These are phyloP conservation scores for Leishmania lainsoni DNA, from an alignment of 208 protist genomes.

Conservation along the genomic window DNA sequence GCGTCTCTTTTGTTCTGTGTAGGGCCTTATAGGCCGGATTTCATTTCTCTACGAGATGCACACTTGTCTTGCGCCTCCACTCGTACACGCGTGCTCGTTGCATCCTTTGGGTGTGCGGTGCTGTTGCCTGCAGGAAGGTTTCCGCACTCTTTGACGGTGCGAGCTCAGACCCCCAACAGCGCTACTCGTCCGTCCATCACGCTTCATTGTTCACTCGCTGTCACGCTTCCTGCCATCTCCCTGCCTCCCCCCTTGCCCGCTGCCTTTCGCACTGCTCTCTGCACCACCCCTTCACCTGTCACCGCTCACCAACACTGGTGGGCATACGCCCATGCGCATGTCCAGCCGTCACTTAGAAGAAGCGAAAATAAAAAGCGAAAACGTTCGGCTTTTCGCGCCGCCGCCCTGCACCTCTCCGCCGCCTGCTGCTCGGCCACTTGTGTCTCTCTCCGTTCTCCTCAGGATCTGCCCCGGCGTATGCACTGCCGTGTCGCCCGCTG, in stretches of 20 bases:
- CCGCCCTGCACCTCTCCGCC: conserved; percentile 18
- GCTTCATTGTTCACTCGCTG: background rate
- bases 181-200: background rate
- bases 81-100: background rate
- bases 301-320: background rate
- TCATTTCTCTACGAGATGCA: too few relatives aligned
- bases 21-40: background rate
- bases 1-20: background rate
- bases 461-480: background rate
- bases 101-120: background rate
- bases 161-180: background rate
- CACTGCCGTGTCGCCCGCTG: background rate
- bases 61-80: background rate
- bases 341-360: background rate
- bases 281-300: background rate
- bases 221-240: background rate
- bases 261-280: background rate
- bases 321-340: background rate
- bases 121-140: background rate
- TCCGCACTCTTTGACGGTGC: background rate
- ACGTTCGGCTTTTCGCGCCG: conserved; percentile 18
- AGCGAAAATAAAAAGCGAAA: conserved; percentile 8
- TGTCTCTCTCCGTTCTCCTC: background rate
- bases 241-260: background rate
- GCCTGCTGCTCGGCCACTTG: background rate